Evolutionary conservation across 352 stramenopile species (phyloP), one percentile per base, ranked within the genome.

Genomic region (Phytophthora pluvialis): DNA sequence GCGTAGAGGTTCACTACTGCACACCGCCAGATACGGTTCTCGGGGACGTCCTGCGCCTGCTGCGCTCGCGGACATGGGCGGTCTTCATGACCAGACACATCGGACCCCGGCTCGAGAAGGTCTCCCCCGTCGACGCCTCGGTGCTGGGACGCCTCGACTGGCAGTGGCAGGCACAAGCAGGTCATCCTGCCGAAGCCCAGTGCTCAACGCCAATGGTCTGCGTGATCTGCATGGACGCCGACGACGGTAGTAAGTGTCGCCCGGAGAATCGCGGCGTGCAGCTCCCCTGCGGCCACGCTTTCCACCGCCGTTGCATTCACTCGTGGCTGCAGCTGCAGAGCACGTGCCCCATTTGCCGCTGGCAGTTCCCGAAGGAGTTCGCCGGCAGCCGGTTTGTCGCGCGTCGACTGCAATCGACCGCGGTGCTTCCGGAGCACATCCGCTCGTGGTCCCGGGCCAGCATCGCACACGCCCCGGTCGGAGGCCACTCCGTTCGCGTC

Each of bases 261-360:
- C 8, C 32, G 9, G 53, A 13, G 15, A 42, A 43, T 10, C 51
- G n/a, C 42, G 15, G 29, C 13, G 82, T 86, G 18, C 58, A 75
- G 9, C 71, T 98, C 12, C 86, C 91, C 1, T 98, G 95, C 56
- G 77, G 81, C 21, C 95, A 99, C 72, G 48, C 77, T 28, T 98
- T 98, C 76, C 94, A 99, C 70, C 70, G 73, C 38, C 80, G 84
- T 38, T 98, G 95, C 70, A 82, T 98, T 35, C 56, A 80, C 26
- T 86, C 81, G 31, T 98, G 95, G 94, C 83, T 97, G 15, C 49
- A 89, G 25, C 80, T 90, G 55, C 89, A 97, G 60, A 83, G 78
- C 50, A 93, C 89, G 51, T 98, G 95, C 70, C 94, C 93, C 15
- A 84, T 97, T 46, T 99, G 93, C 62, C 95, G 97, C 58, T 88